Evolutionary conservation across 768 basidiomycete genomes (phyloP).

Genomic region (Psilocybe azurescens): DNA sequence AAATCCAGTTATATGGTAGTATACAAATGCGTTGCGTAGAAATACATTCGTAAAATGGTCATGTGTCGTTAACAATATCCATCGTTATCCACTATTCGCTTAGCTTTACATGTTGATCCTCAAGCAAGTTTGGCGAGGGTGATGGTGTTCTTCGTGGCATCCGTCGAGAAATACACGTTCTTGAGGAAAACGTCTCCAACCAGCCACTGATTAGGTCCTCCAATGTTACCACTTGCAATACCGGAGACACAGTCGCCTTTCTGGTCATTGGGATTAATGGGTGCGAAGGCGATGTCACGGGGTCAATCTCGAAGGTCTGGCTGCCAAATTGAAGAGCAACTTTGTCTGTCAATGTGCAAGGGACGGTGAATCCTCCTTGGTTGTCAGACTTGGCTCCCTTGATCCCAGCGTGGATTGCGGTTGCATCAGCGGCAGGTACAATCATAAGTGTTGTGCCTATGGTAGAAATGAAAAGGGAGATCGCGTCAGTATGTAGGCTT

Average conservation of each 20-base stretch:
- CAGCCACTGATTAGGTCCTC: constrained; percentile 35
- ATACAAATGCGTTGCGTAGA: no score
- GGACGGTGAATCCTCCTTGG: constrained; percentile 55
- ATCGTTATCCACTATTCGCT: not conserved
- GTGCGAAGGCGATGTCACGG: constrained; percentile 64
- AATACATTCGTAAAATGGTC: no score
- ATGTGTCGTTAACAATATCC: no score
- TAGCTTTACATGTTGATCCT: not conserved
- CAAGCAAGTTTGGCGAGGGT: constrained; percentile 49
- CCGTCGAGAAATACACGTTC: constrained; percentile 75
- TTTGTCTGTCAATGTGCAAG: constrained; percentile 47
- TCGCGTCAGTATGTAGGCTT: not conserved
- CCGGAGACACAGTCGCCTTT: constrained; percentile 74
- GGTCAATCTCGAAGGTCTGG: constrained; percentile 58
- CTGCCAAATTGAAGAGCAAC: constrained; percentile 56
- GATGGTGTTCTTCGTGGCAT: constrained; percentile 61
- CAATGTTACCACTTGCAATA: constrained; percentile 66
- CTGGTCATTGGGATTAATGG: constrained; percentile 52
- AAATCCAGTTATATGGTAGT: no score
- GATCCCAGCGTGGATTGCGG: constrained; percentile 46
- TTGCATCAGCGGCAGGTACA: constrained; percentile 44
- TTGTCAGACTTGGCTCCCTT: constrained; percentile 46
- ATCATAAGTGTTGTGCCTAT: constrained; percentile 54
- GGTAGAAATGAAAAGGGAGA: constrained; percentile 24
- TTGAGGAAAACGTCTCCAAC: constrained; percentile 72